A percentile compares a stretch with the other conserved stretches of the same genome.
Evolutionary conservation across 805 yeast genomes (phyloP).

Genomic region (Jamesozyma hellenica): DNA sequence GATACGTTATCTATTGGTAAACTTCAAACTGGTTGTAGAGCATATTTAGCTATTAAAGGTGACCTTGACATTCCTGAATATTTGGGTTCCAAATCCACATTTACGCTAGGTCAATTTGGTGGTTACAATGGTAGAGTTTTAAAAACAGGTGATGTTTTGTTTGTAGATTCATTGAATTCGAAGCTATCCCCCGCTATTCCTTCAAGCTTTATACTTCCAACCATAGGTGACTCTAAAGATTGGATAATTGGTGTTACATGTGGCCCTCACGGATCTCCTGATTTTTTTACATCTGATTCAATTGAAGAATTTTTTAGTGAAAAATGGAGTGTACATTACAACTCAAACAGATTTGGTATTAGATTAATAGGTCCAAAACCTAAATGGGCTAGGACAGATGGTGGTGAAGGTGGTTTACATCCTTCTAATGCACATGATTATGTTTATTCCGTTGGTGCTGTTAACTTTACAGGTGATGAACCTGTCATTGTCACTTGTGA

Average conservation of each 20-base stretch:
- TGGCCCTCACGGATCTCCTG: constrained; percentile 98
- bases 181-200: constrained; percentile 46
- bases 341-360: constrained; percentile 94
- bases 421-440: constrained; percentile 98
- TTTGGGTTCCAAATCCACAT: constrained; percentile 92
- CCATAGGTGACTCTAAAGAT: constrained; percentile 23
- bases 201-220: constrained; percentile 37
- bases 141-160: constrained; percentile 85
- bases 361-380: constrained; percentile 94
- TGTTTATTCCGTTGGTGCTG: constrained; percentile 92
- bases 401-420: constrained; percentile 96
- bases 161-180: constrained; percentile 68
- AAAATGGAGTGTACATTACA: constrained; percentile 92
- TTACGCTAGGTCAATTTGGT: constrained; percentile 86
- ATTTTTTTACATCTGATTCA: constrained; percentile 72
- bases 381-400: constrained; percentile 89
- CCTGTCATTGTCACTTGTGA: constrained; percentile 95
- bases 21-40: constrained; percentile 72
- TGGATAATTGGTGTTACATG: constrained; percentile 92
- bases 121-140: constrained; percentile 90
- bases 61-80: constrained; percentile 93
- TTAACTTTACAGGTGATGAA: constrained; percentile 97
- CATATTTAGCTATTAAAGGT: constrained; percentile 81
- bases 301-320: constrained; percentile 63
- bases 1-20: constrained; percentile 76